Evolutionary conservation across 129 eudicot species (phyloP).

Genomic region (Cynara cardunculus): DNA sequence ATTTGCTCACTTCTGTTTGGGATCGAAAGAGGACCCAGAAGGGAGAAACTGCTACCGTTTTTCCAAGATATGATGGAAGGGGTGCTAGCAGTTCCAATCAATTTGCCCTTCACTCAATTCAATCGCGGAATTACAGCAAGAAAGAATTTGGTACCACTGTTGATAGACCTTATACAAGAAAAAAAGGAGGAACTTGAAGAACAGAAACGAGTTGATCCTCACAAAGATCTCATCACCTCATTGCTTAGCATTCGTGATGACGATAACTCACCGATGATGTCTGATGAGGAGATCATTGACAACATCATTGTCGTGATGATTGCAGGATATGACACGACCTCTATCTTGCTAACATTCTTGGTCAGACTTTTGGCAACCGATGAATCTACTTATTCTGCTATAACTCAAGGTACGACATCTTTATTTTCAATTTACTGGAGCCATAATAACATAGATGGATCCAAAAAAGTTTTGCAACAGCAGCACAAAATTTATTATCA

Average conservation of each 20-base stretch:
- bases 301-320: conserved; percentile 43
- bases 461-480: not conserved
- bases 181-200: conserved; percentile 32
- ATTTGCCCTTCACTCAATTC: conserved; percentile 50
- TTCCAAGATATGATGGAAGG: conserved; percentile 43
- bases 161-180: conserved; percentile 38
- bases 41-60: conserved; percentile 32
- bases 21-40: conserved; percentile 41
- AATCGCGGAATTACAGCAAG: conserved; percentile 48
- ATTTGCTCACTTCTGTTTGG: conserved; percentile 58
- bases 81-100: conserved; percentile 38
- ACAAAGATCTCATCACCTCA: conserved; percentile 53
- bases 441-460: not conserved
- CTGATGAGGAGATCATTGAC: conserved; percentile 53
- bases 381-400: conserved; percentile 25
- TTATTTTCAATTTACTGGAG: not conserved
- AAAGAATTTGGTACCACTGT: conserved; percentile 26
- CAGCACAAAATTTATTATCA: not conserved
- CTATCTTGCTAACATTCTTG: conserved; percentile 46
- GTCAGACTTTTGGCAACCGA: conserved; percentile 33
- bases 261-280: conserved; percentile 24
- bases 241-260: conserved; percentile 43
- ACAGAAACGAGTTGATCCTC: conserved; percentile 29
- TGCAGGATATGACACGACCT: conserved; percentile 60
- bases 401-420: conserved; percentile 28